These are phyloP conservation scores for Lepidium sativum DNA, from an alignment of 345 rosid genomes.

Conservation along the genomic window DNA sequence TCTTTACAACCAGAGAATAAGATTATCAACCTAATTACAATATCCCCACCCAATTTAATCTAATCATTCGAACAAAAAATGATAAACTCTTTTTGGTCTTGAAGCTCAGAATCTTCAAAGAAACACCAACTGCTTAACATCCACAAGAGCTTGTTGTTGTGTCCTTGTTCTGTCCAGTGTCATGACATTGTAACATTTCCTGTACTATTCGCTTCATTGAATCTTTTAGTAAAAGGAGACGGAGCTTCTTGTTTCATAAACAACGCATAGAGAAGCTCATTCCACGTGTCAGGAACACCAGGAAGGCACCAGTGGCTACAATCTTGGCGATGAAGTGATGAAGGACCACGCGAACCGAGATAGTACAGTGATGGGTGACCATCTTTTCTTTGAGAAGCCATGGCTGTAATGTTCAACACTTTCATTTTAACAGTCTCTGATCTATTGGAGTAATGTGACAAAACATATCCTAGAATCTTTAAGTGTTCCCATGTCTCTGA, in stretches of 20 bases:
- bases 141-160: conserved; percentile 2
- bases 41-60: conserved; percentile 10
- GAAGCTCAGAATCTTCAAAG: not conserved
- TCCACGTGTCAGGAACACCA: conserved; percentile 44
- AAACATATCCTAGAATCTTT: conserved; percentile 28
- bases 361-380: conserved; percentile 71
- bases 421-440: conserved; percentile 29
- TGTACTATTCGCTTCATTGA: conserved; percentile 4
- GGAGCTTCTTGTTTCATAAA: conserved; percentile 25
- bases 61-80: conserved; percentile 10
- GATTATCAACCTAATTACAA: conserved; percentile 16
- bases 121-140: not conserved
- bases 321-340: conserved; percentile 56
- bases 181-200: conserved; percentile 18
- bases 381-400: conserved; percentile 59
- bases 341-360: conserved; percentile 42
- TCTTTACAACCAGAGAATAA: conserved; percentile 22
- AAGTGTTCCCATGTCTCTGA: conserved; percentile 31
- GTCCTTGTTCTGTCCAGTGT: not conserved
- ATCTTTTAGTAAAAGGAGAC: not conserved
- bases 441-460: conserved; percentile 22
- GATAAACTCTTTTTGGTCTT: conserved; percentile 5
- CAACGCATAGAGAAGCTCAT: conserved; percentile 26
- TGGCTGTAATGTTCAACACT: conserved; percentile 53
- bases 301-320: conserved; percentile 97